Percentiles rank a stretch among this genome's conserved stretches.
Evolutionary conservation across 768 basidiomycete genomes (phyloP).

Genomic region (Tricholoma hemisulphureum): DNA sequence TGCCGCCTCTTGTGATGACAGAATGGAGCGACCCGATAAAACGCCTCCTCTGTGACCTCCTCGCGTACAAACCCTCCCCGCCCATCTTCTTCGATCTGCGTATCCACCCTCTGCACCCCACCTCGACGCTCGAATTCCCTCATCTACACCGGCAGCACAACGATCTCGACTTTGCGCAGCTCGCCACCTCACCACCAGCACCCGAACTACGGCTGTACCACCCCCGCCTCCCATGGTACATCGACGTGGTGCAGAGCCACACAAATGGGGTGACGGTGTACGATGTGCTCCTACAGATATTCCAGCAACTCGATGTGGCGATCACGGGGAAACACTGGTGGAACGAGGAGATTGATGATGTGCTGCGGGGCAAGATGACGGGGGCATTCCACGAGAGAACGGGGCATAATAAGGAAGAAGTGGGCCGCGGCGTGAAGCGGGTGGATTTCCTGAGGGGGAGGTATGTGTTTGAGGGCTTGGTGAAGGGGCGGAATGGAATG

Average conservation of each 20-base stretch:
- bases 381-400: constrained; percentile 48
- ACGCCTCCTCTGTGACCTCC: constrained; percentile 29
- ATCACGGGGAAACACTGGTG: constrained; percentile 56
- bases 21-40: constrained; percentile 28
- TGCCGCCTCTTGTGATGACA: constrained; percentile 17
- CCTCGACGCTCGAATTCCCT: constrained; percentile 39
- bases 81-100: constrained; percentile 54
- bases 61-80: constrained; percentile 25
- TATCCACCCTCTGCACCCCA: constrained; percentile 27
- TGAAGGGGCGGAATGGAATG: constrained; percentile 52
- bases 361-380: constrained; percentile 43
- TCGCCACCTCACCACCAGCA: constrained; percentile 51
- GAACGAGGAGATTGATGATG: constrained; percentile 52
- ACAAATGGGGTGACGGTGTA: constrained; percentile 57
- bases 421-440: constrained; percentile 45
- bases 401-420: constrained; percentile 29
- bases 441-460: constrained; percentile 62
- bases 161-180: constrained; percentile 50
- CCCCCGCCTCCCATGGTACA: constrained; percentile 61
- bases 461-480: constrained; percentile 52
- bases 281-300: constrained; percentile 53
- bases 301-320: constrained; percentile 38
- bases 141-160: constrained; percentile 43
- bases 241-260: constrained; percentile 50
- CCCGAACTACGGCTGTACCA: constrained; percentile 56